These are phyloP conservation scores for Moniliella sp. DNA, from an alignment of 1,284 basidiomycete species.

Conservation along the genomic window DNA sequence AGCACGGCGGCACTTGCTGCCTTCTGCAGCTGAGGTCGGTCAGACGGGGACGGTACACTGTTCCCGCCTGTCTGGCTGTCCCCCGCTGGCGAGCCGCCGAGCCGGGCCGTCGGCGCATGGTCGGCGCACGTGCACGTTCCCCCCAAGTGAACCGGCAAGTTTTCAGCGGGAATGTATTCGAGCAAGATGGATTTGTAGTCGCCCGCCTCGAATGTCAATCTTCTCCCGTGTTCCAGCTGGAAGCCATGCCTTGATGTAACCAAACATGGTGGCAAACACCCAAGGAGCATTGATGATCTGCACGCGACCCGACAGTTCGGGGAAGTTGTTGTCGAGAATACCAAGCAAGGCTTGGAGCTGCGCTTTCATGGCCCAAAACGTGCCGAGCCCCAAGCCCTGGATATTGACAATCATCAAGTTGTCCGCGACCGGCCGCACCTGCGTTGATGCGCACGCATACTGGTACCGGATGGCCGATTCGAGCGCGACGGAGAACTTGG, in stretches of 20 bases:
- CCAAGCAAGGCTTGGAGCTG: conserved; percentile 20
- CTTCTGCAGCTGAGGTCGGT: too few relatives aligned
- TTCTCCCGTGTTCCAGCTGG: conserved; percentile 23
- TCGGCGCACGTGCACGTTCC: too few relatives aligned
- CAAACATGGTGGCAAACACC: conserved; percentile 14
- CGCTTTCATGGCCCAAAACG: conserved; percentile 26
- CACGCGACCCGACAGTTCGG: conserved; percentile 19
- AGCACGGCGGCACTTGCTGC: too few relatives aligned
- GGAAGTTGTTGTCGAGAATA: conserved; percentile 27
- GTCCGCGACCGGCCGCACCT: conserved; percentile 3
- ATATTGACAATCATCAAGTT: conserved; percentile 30
- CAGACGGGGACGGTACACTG: too few relatives aligned
- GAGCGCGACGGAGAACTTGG: conserved; percentile 24
- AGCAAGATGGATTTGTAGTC: conserved; percentile 12
- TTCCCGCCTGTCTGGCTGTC: too few relatives aligned
- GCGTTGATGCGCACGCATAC: conserved; percentile 14
- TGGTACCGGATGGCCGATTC: conserved; percentile 20
- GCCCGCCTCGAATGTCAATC: conserved; percentile 21
- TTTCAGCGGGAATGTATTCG: conserved; percentile 11
- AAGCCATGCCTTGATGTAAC: conserved; percentile 27
- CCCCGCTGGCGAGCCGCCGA: too few relatives aligned
- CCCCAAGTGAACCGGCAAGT: conserved; percentile 23
- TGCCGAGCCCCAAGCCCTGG: conserved; percentile 15
- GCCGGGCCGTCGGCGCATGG: too few relatives aligned
- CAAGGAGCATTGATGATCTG: conserved; percentile 23